Conservation (phyloP, 768 basidiomycete genomes). For the Leucosporidium yakuticum region DNA sequence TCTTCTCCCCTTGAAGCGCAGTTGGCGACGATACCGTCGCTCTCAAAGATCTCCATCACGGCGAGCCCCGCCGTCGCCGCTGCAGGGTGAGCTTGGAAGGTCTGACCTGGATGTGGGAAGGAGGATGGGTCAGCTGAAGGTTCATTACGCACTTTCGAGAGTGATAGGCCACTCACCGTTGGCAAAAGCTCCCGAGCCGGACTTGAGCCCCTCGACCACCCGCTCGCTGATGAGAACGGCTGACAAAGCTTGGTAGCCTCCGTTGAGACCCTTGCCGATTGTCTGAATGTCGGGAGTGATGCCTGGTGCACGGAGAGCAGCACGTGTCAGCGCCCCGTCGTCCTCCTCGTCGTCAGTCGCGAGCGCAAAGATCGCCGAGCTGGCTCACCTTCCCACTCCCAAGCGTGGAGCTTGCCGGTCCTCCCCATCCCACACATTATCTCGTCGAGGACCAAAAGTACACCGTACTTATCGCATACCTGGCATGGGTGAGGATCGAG, state of each 20-base stretch:
- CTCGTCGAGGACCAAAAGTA: slow-evolving; percentile 77
- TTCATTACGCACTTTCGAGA: neutral
- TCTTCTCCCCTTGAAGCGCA: neutral
- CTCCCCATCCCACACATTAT: slow-evolving; percentile 63
- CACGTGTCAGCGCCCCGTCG: neutral
- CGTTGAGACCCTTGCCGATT: slow-evolving; percentile 81
- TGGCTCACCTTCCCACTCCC: slow-evolving; percentile 8
- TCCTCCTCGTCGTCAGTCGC: too few species aligned
- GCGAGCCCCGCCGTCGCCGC: neutral
- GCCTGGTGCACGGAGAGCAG: slow-evolving; percentile 66
- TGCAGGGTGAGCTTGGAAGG: slow-evolving; percentile 2
- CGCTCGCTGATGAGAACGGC: slow-evolving; percentile 69
- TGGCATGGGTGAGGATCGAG: slow-evolving; percentile 47
- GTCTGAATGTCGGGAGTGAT: slow-evolving; percentile 86
- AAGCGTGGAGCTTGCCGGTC: neutral
- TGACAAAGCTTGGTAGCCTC: slow-evolving; percentile 71
- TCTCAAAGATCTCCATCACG: slow-evolving; percentile 1
- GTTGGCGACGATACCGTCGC: neutral
- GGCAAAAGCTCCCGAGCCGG: slow-evolving; percentile 42
- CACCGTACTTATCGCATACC: slow-evolving; percentile 51
- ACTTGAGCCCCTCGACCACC: slow-evolving; percentile 63
- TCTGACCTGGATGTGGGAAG: neutral
- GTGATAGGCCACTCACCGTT: slow-evolving; percentile 16
- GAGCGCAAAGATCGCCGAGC: neutral
- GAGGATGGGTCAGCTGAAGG: neutral